Conservation (phyloP, 1,139 yeast species). For the Geotrichum restrictum region DNA sequence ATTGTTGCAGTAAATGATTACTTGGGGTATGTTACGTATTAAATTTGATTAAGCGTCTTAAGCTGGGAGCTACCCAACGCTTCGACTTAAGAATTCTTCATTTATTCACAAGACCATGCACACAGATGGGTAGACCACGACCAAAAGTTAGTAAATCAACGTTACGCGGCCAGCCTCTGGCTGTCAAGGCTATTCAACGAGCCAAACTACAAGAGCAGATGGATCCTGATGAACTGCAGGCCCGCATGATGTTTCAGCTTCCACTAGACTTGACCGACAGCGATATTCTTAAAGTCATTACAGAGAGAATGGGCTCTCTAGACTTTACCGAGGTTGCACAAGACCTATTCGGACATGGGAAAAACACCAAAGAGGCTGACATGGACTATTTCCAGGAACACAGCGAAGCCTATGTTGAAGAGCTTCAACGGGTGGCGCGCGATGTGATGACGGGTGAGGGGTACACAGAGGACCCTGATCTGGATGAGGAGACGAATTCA, state of each 20-base stretch:
- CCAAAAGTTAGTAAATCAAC: conserved; percentile 16
- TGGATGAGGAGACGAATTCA: background rate
- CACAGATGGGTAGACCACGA: conserved; percentile 12
- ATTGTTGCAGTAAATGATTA: too few species aligned
- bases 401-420: background rate
- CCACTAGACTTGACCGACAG: conserved; percentile 6
- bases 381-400: too few species aligned
- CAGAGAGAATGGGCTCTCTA: background rate
- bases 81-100: too few species aligned
- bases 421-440: background rate
- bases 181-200: conserved; percentile 12
- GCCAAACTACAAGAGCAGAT: conserved; percentile 1
- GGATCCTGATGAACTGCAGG: background rate
- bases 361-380: background rate
- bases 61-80: too few species aligned
- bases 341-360: background rate
- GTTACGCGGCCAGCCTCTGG: conserved; percentile 12
- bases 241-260: conserved; percentile 1
- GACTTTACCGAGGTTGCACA: background rate
- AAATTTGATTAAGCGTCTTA: too few species aligned
- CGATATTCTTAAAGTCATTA: background rate
- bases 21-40: too few species aligned
- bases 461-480: background rate
- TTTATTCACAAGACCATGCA: too few species aligned
- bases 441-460: background rate